A percentile compares a stretch with the other conserved stretches of the same genome.
phyloP scores from a whole-genome alignment of 1,139 yeast species.

The Debaryomyces udenii region DNA sequence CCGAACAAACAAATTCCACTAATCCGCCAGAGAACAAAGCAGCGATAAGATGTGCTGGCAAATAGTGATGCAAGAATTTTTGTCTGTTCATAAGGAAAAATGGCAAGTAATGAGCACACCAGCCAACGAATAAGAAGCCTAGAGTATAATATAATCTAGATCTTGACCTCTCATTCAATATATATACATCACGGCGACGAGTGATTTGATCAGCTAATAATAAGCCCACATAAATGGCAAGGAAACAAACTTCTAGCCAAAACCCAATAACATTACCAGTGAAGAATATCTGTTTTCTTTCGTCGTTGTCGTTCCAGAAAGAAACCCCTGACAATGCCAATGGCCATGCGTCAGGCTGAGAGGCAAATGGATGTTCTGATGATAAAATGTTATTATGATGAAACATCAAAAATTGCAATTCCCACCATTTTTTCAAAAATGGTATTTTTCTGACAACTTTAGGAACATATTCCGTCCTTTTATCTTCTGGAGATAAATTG shows the following conservation, averaged over 20 bases:
- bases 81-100: conserved; percentile 93
- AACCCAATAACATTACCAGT: conserved; percentile 89
- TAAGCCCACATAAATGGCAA: conserved; percentile 66
- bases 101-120: conserved; percentile 89
- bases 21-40: conserved; percentile 82
- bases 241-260: conserved; percentile 78
- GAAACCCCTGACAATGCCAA: conserved; percentile 88
- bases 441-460: conserved; percentile 62
- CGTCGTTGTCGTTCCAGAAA: conserved; percentile 82
- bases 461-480: conserved; percentile 60
- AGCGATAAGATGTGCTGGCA: conserved; percentile 94
- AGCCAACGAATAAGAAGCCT: conserved; percentile 84
- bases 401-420: conserved; percentile 87
- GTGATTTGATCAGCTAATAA: conserved; percentile 75
- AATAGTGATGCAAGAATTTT: conserved; percentile 89
- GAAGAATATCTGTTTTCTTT: conserved; percentile 78
- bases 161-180: conserved; percentile 65
- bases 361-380: conserved; percentile 93
- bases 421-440: conserved; percentile 85
- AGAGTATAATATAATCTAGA: conserved; percentile 77
- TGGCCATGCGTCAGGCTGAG: conserved; percentile 96
- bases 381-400: conserved; percentile 86
- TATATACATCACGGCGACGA: conserved; percentile 66
- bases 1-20: conserved; percentile 76
- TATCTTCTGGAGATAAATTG: conserved; percentile 55